These are phyloP conservation scores for Clavispora vitiphila DNA, from an alignment of 805 yeast genomes.

Conservation along the genomic window DNA sequence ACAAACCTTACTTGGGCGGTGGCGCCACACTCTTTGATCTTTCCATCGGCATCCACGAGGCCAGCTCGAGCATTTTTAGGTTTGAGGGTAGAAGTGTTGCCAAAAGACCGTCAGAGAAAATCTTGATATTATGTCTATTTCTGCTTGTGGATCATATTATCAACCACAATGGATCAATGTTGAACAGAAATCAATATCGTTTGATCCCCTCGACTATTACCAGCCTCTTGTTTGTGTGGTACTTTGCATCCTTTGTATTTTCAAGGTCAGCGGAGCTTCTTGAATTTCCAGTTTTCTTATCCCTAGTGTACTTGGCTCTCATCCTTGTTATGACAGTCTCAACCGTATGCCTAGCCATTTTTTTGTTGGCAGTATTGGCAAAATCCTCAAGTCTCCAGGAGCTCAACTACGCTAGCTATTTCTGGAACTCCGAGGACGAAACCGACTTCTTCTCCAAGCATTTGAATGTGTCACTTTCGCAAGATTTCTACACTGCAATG, in stretches of 20 bases:
- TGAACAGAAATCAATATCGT: conserved; percentile 48
- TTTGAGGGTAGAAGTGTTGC: conserved; percentile 15
- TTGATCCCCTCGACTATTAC: conserved; percentile 59
- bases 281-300: conserved; percentile 50
- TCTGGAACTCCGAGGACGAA: conserved; percentile 21
- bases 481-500: conserved; percentile 63
- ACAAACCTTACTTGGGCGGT: conserved; percentile 53
- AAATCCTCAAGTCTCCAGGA: conserved; percentile 39
- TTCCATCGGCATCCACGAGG: conserved; percentile 72
- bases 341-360: conserved; percentile 47
- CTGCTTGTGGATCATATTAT: conserved; percentile 55
- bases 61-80: conserved; percentile 36
- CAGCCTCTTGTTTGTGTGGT: conserved; percentile 43
- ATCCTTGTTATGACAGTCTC: conserved; percentile 48
- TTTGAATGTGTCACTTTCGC: conserved; percentile 41
- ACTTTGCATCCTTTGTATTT: conserved; percentile 30
- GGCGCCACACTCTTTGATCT: conserved; percentile 73
- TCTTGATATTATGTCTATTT: conserved; percentile 47
- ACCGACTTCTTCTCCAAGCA: conserved; percentile 18
- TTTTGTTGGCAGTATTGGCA: conserved; percentile 54
- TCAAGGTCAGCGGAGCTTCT: conserved; percentile 32
- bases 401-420: conserved; percentile 32
- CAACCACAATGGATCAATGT: conserved; percentile 59
- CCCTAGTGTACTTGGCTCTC: conserved; percentile 65
- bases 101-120: conserved; percentile 47